Base-by-base conservation (phyloP, 2,329 filamentous ascomycete genomes). In the Lasiodiplodia citricola region DNA sequence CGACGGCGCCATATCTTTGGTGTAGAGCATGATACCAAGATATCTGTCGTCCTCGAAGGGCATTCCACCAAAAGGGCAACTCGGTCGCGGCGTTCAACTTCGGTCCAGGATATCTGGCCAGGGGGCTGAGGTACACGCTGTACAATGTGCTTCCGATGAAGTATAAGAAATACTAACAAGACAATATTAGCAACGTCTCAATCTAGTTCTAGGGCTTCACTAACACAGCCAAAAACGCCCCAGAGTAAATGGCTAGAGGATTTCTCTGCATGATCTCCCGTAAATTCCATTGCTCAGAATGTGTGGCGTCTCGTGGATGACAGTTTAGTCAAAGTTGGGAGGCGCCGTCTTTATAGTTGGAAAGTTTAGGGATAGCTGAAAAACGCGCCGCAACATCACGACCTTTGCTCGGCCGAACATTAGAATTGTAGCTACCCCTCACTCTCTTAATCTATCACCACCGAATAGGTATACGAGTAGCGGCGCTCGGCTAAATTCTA, bases 1-100 rank as follows among this genome's bases (percentile, higher is more conserved):
- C 81, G 2, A 78, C 51, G n/a, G 51, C 13, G n/a, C 51, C 51
- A 28, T 54, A 54, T 25, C n/a, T 54, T n/a, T 54, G 6, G n/a
- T 54, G 51, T 25, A 54, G 21, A 25, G 51, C n/a, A 11, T 54
- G 51, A 13, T 8, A 11, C 51, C 51, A 54, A 28, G n/a, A n/a
- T 10, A 54, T 11, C n/a, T 54, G 51, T 11, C 23, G 51, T 28
- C 51, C 51, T 10, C n/a, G 51, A 8, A 54, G n/a, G 21, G 51
- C 16, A 25, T 54, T 54, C n/a, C 21, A 54, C 51, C 51, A 54
- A 16, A 6, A 54, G 51, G 51, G 51, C 23, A 54, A 25, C 51
- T 54, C 21, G 21, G 51, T 25, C 10, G 21, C 51, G n/a, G 51
- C 51, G n/a, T 54, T 54, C 23, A 54, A 54, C 51, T 54, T 54